Conservation (phyloP, 345 rosid genomes). For the Camelina laxa region DNA sequence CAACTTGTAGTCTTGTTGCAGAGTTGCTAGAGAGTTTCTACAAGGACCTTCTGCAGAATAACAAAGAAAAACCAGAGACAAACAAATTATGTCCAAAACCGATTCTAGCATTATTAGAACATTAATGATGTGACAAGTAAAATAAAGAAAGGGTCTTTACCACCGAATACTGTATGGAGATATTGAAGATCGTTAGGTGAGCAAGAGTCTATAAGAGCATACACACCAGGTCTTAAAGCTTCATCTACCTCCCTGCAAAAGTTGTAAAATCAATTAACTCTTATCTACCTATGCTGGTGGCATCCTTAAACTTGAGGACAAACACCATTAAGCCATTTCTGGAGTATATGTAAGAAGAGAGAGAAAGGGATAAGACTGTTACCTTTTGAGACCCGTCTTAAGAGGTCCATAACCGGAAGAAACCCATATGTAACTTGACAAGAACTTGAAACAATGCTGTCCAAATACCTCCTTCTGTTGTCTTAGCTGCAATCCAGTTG, state of each 20-base stretch:
- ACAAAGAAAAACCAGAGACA: slow-evolving; percentile 23
- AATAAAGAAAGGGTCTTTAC: slow-evolving; percentile 46
- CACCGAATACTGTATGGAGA: slow-evolving; percentile 89
- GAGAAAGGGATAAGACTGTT: slow-evolving; percentile 2
- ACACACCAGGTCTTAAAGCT: slow-evolving; percentile 86
- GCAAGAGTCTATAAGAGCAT: slow-evolving; percentile 89
- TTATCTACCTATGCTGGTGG: slow-evolving; percentile 1
- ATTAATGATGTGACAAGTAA: neutral
- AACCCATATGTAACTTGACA: slow-evolving; percentile 74
- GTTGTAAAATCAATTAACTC: slow-evolving; percentile 22
- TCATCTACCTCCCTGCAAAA: slow-evolving; percentile 82
- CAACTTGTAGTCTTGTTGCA: slow-evolving; percentile 81
- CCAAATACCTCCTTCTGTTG: slow-evolving; percentile 82
- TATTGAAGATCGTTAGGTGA: slow-evolving; percentile 75
- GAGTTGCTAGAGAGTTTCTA: slow-evolving; percentile 66
- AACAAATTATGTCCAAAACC: neutral
- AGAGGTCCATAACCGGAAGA: slow-evolving; percentile 78
- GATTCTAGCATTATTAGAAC: neutral
- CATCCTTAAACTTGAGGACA: neutral
- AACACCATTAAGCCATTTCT: slow-evolving; percentile 14
- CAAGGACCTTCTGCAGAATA: slow-evolving; percentile 89
- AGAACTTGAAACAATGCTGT: slow-evolving; percentile 73
- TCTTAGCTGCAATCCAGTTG: slow-evolving; percentile 61
- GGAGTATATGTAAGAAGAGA: slow-evolving; percentile 11
- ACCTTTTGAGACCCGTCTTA: slow-evolving; percentile 85